A percentile compares a stretch with the other conserved stretches of the same genome.
These are phyloP conservation scores for Xylaria castorea DNA, from an alignment of 495 filamentous ascomycete genomes.

Conservation along the genomic window DNA sequence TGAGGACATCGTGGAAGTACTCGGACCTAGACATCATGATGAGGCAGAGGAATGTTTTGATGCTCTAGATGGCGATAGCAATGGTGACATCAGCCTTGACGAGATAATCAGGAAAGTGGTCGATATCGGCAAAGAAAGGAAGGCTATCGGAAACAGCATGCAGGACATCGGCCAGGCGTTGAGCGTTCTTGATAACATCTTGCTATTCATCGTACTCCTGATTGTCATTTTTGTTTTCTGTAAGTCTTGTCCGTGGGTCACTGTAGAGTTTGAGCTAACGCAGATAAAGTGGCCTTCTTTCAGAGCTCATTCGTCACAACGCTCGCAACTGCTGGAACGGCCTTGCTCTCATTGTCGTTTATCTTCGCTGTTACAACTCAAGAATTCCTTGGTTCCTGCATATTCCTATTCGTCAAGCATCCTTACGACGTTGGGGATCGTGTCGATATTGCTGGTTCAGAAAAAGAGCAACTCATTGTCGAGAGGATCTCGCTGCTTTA, in stretches of 20 bases:
- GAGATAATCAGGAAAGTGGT: constrained; percentile 92
- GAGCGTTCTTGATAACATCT: constrained; percentile 82
- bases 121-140: constrained; percentile 81
- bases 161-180: constrained; percentile 97
- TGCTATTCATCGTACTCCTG: constrained; percentile 78
- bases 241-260: constrained; percentile 45
- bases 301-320: constrained; percentile 84
- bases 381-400: constrained; percentile 93
- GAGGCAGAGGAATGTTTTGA: constrained; percentile 86
- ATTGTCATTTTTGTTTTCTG: constrained; percentile 85
- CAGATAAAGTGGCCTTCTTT: constrained; percentile 73
- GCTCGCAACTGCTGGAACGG: constrained; percentile 92
- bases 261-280: constrained; percentile 32
- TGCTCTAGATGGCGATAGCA: constrained; percentile 82
- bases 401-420: constrained; percentile 98
- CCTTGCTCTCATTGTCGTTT: constrained; percentile 91
- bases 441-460: constrained; percentile 74
- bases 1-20: constrained; percentile 86
- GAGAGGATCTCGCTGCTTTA: constrained; percentile 94
- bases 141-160: constrained; percentile 88
- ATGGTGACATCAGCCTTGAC: constrained; percentile 92
- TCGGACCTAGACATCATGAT: constrained; percentile 70
- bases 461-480: constrained; percentile 74
- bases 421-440: constrained; percentile 90
- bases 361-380: constrained; percentile 90